Evolutionary conservation across 2,329 filamentous ascomycete genomes (phyloP).

Genomic region (Zymoseptoria passerinii): DNA sequence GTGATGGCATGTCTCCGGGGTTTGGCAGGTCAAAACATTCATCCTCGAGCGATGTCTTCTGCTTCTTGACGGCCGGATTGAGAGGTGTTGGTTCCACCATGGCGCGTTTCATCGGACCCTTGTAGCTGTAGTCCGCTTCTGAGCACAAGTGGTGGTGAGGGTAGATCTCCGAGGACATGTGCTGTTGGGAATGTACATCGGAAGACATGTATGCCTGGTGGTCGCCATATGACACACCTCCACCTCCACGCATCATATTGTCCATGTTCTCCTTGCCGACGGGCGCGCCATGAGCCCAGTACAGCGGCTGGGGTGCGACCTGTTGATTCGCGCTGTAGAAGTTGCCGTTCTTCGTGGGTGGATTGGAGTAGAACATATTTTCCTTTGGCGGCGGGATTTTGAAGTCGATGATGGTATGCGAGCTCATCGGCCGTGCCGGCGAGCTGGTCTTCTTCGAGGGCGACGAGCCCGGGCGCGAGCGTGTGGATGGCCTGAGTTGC

Average conservation of each 20-base stretch:
- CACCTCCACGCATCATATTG: conserved; percentile 24
- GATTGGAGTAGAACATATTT: conserved; percentile 54
- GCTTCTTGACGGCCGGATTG: conserved; percentile 55
- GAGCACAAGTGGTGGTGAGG: conserved; percentile 17
- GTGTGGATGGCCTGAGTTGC: conserved; percentile 53
- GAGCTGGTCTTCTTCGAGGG: conserved; percentile 60
- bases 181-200: background rate
- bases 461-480: conserved; percentile 52
- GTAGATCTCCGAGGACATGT: background rate
- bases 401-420: conserved; percentile 58
- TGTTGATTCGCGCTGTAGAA: conserved; percentile 31
- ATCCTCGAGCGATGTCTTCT: conserved; percentile 50
- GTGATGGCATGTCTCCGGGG: conserved; percentile 68
- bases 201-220: conserved; percentile 18
- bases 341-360: conserved; percentile 53
- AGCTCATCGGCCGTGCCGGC: conserved; percentile 52
- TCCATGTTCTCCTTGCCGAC: conserved; percentile 20
- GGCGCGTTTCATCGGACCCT: conserved; percentile 47
- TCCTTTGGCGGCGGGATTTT: conserved; percentile 57
- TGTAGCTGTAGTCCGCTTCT: conserved; percentile 38
- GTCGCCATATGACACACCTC: conserved; percentile 9
- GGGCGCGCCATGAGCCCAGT: background rate
- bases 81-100: conserved; percentile 62
- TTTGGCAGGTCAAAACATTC: conserved; percentile 52
- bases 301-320: conserved; percentile 11